These are phyloP conservation scores for Phytopythium aichiense DNA, from an alignment of 352 stramenopile species.

Conservation along the genomic window DNA sequence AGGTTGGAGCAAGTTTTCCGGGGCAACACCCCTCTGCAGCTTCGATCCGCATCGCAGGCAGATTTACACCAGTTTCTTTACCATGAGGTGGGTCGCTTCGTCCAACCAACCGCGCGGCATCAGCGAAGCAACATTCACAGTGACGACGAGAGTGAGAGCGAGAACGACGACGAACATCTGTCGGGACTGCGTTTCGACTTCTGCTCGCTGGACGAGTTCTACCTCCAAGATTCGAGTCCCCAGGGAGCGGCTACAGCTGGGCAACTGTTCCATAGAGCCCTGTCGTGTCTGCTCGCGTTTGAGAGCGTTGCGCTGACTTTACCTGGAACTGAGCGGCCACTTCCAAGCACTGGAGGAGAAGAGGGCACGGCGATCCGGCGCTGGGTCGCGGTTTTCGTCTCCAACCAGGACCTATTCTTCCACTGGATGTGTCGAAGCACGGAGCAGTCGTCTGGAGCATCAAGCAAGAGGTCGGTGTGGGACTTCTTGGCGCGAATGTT, in stretches of 20 bases:
- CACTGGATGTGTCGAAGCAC: slow-evolving; percentile 41
- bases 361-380: slow-evolving; percentile 11
- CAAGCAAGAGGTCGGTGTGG: slow-evolving; percentile 30
- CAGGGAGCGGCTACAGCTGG: slow-evolving; percentile 38
- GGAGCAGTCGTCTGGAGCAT: slow-evolving; percentile 6
- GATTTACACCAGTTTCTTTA: slow-evolving; percentile 36
- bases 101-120: slow-evolving; percentile 17
- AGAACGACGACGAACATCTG: slow-evolving; percentile 24
- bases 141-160: slow-evolving; percentile 14
- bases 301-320: slow-evolving; percentile 15
- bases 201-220: slow-evolving; percentile 36
- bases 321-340: too few species aligned
- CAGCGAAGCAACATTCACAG: slow-evolving; percentile 7
- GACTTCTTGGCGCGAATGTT: slow-evolving; percentile 38
- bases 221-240: slow-evolving; percentile 43
- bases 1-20: slow-evolving; percentile 39
- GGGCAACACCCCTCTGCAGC: slow-evolving; percentile 6
- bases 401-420: slow-evolving; percentile 54
- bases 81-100: slow-evolving; percentile 36
- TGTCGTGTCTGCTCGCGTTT: slow-evolving; percentile 46
- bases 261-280: slow-evolving; percentile 37
- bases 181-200: slow-evolving; percentile 30
- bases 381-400: slow-evolving; percentile 42
- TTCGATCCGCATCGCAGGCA: slow-evolving; percentile 35
- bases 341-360: neutral